phyloP scores from a whole-genome alignment of 2,329 filamentous ascomycete genomes.

The Huntiella decipiens region DNA sequence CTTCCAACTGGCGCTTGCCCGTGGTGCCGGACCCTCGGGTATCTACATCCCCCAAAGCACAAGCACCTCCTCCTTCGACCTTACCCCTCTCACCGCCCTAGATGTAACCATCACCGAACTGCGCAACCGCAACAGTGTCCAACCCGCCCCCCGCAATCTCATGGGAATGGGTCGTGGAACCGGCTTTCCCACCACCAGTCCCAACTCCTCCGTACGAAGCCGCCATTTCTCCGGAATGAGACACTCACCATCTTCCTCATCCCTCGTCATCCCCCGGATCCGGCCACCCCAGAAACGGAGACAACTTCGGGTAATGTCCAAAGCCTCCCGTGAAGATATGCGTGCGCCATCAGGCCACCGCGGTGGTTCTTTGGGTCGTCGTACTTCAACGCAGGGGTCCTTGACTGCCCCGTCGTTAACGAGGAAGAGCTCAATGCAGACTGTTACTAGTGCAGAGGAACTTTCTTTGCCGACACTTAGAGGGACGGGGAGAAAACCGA shows the following conservation, averaged over 20 bases:
- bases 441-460: not conserved
- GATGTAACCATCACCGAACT: slow-evolving; percentile 31
- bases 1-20: slow-evolving; percentile 10
- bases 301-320: slow-evolving; percentile 8
- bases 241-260: not conserved
- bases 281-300: not conserved
- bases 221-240: not conserved
- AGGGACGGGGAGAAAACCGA: slow-evolving; percentile 5
- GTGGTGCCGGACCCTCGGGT: slow-evolving; percentile 10
- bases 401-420: not conserved
- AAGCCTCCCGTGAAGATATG: slow-evolving; percentile 10
- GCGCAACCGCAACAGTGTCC: slow-evolving; percentile 36
- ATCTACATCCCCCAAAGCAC: slow-evolving; percentile 9
- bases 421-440: slow-evolving; percentile 1
- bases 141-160: slow-evolving; percentile 21
- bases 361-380: not conserved
- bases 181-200: slow-evolving; percentile 14
- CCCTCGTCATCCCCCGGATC: not conserved
- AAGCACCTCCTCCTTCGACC: slow-evolving; percentile 6
- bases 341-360: not conserved
- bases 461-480: not conserved
- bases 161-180: slow-evolving; percentile 12
- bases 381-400: no score
- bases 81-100: slow-evolving; percentile 16
- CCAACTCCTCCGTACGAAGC: slow-evolving; percentile 15